Percentiles rank a stretch among this genome's conserved stretches.
phyloP scores from a whole-genome alignment of 805 yeast species.

The Lipomyces spencermartinsiae region DNA sequence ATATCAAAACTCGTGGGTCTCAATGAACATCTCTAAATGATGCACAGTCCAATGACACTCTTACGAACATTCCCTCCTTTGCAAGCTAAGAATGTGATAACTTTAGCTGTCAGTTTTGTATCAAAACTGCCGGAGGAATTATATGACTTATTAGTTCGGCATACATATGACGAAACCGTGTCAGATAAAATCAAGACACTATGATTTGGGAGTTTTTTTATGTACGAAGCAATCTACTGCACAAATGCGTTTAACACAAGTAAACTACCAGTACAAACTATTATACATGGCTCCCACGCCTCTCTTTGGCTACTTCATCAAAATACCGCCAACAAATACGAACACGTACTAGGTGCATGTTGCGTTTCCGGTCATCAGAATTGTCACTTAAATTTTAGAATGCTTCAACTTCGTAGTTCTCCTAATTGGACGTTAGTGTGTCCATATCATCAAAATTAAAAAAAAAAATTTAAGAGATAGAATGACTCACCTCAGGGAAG shows the following conservation, averaged over 20 bases:
- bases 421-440: constrained; percentile 10
- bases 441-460: too few species aligned
- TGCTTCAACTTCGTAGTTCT: constrained; percentile 52
- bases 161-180: constrained; percentile 59
- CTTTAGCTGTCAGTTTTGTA: constrained; percentile 78
- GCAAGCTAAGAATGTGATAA: constrained; percentile 75
- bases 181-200: constrained; percentile 37
- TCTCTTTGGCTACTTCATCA: not conserved
- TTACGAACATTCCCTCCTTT: constrained; percentile 74
- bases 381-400: constrained; percentile 31
- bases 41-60: constrained; percentile 67
- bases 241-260: not conserved
- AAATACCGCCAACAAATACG: not conserved
- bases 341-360: not conserved
- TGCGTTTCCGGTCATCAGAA: not conserved
- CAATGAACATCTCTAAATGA: not conserved
- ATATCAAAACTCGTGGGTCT: not conserved
- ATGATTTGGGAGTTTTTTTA: not conserved
- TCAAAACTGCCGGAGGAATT: constrained; percentile 72
- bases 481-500: constrained; percentile 53
- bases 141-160: constrained; percentile 67
- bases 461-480: not conserved
- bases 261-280: constrained; percentile 1
- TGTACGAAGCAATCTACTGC: not conserved
- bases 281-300: constrained; percentile 1